phyloP scores from a whole-genome alignment of 768 basidiomycete species.

The Hygrocybe punicea region DNA sequence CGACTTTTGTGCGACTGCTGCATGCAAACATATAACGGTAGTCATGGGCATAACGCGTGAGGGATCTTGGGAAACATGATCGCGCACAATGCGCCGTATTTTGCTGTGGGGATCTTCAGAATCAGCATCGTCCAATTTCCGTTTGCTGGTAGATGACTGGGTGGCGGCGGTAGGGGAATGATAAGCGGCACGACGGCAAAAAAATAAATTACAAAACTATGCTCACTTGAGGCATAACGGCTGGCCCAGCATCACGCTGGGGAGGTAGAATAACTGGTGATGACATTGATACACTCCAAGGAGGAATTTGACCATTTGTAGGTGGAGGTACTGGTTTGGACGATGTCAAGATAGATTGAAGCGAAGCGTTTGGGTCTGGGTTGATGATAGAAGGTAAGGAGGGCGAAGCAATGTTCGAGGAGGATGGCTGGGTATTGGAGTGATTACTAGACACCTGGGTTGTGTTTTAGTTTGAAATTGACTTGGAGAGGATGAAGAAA shows the following conservation, averaged over 20 bases:
- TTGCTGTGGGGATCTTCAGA: constrained; percentile 69
- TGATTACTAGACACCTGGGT: constrained; percentile 30
- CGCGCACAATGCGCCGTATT: constrained; percentile 80
- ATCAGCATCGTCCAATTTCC: constrained; percentile 67
- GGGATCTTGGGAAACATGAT: constrained; percentile 75
- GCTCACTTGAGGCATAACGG: constrained; percentile 41
- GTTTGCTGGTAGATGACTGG: constrained; percentile 55
- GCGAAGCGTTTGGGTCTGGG: constrained; percentile 41
- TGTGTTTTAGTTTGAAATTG: constrained; percentile 26
- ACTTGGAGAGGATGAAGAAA: constrained; percentile 16
- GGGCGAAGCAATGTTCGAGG: constrained; percentile 3
- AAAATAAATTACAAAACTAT: not conserved
- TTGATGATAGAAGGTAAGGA: constrained; percentile 26
- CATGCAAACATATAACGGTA: constrained; percentile 85
- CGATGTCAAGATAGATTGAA: constrained; percentile 53
- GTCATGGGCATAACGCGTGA: constrained; percentile 82
- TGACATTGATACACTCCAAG: constrained; percentile 35
- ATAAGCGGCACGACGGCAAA: constrained; percentile 4
- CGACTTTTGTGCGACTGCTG: constrained; percentile 92
- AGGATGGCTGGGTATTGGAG: constrained; percentile 18
- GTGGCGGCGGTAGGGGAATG: constrained; percentile 2
- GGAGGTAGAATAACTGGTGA: not conserved
- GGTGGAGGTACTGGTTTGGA: constrained; percentile 43
- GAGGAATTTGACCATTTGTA: constrained; percentile 41
- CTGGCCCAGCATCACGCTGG: constrained; percentile 15